Base-by-base conservation (phyloP, 768 basidiomycete species). In the Favolaschia claudopus region DNA sequence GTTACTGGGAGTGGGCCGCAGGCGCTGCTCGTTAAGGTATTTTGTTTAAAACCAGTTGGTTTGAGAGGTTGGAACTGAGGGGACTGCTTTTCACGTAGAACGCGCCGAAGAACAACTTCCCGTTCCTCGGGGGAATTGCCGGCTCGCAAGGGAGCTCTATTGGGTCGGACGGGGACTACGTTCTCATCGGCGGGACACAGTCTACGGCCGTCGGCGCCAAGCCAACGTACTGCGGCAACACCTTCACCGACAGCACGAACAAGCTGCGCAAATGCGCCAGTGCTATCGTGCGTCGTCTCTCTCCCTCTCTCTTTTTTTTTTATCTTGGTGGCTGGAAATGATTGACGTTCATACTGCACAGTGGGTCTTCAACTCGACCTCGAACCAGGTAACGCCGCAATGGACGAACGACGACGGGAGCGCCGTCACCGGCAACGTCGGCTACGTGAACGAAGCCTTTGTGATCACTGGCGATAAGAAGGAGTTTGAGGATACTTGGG, bases 1-100 rank as follows among this genome's bases (percentile, higher is more conserved):
- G 29, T 39, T 28, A 37, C 14, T 9, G 31, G 20, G 31, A 48
- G 9, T 17, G 58, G 38, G 14, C 6, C 51, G 15, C 58, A 60
- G 58, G 47, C 44, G 24, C 24, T 60, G 29, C 25, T 60, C 22
- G 58, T 60, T 37, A 53, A 53, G 58, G 58, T 60, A 52, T 15
- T 32, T 50, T 4, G 9, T 43, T 22, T 19, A 42, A 42, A 10
- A 15, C 10, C 9, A 22, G n/a, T n/a, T 9, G 31, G 14, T 13
- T 7, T 25, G 20, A 28, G 31, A 9, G 10, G 31, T 28, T 12
- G 8, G 9, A 19, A 28, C 15, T n/a, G n/a, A n/a, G 14, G 13
- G 44, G 15, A 46, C 14, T 22, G 8, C 8, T 8, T 42, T 10
- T 9, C 19, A n/a, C 39, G 10, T 20, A 53, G 51, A 53, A 53